phyloP scores from a whole-genome alignment of 495 filamentous ascomycete species.

The Mytilinidion resinicola region DNA sequence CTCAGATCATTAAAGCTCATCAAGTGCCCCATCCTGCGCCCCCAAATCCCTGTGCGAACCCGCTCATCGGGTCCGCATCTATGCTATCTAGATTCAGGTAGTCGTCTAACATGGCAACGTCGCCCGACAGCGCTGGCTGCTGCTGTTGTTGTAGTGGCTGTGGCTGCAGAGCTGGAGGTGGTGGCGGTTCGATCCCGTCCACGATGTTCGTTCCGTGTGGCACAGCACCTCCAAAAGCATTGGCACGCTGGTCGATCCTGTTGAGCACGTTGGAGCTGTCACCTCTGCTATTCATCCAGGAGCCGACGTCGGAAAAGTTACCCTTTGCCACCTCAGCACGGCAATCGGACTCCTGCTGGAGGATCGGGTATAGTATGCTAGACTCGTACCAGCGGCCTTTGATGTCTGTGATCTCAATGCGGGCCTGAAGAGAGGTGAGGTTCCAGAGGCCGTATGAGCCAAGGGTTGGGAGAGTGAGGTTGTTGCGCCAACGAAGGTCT shows the following conservation, averaged over 20 bases:
- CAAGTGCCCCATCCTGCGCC: too few relatives aligned
- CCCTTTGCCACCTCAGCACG: conserved; percentile 34
- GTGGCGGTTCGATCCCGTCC: neutral
- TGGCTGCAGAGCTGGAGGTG: neutral
- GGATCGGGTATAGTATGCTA: conserved; percentile 45
- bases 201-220: neutral
- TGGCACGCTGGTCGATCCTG: neutral
- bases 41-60: neutral
- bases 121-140: neutral
- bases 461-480: conserved; percentile 35
- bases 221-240: neutral
- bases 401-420: conserved; percentile 44
- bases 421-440: conserved; percentile 32
- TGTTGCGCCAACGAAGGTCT: conserved; percentile 45
- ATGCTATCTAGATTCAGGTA: conserved; percentile 1
- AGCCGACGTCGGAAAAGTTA: conserved; percentile 40
- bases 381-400: conserved; percentile 62
- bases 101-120: neutral
- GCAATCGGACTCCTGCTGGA: conserved; percentile 38
- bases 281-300: conserved; percentile 46
- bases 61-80: neutral
- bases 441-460: conserved; percentile 42
- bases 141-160: neutral
- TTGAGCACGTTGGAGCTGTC: conserved; percentile 21
- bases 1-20: too few relatives aligned